Evolutionary conservation across 2,329 filamentous ascomycete genomes (phyloP), one percentile per base, ranked within the genome.

Genomic region (Aspergillus luchuensis): DNA sequence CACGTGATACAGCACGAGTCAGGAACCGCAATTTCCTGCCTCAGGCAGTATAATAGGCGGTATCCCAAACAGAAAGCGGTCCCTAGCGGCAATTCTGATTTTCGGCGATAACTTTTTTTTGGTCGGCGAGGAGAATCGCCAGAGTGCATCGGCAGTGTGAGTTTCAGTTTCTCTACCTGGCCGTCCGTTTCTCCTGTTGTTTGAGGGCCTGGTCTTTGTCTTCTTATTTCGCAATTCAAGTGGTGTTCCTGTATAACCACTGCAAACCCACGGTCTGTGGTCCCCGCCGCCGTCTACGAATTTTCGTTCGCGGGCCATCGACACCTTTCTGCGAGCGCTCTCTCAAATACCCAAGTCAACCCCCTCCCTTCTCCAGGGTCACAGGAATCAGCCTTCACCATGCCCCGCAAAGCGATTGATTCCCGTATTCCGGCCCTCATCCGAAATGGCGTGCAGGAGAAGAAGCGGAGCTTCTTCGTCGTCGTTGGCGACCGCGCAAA

Each of bases 391-490:
- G 8, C 21, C 11, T 23, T 25, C 49, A 73, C 65, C 47, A 79
- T 78, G 78, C 75, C 76, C 63, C 76, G 79, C 65, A 81, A 81
- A 70, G 79, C 79, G 53, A 92, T 91, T 74, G 92, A 97, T 79
- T 90, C 91, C 80, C 91, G 92, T 78, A 96, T 97, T 71, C 91
- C 90, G 62, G 89, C 92, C 77, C 87, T 97, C 70, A 94, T 97
- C 73, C 87, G 89, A 76, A 97, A 97, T 90, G 90, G 91, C 67
- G 84, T 93, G 63, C 91, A 84, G 78, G 92, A 97, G 78, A 97
- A 97, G 86, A 98, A 98, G 82, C 87, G 95, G 77, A 96, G 91
- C 81, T 97, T 99, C 82, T 96, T 99, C 78, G 91, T 99, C 60
- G 89, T 99, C 23, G 94, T 99, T 49, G 95, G 95, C 72, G 92